Conservation (phyloP, 768 basidiomycete genomes). For the Pleurotus cornucopiae region DNA sequence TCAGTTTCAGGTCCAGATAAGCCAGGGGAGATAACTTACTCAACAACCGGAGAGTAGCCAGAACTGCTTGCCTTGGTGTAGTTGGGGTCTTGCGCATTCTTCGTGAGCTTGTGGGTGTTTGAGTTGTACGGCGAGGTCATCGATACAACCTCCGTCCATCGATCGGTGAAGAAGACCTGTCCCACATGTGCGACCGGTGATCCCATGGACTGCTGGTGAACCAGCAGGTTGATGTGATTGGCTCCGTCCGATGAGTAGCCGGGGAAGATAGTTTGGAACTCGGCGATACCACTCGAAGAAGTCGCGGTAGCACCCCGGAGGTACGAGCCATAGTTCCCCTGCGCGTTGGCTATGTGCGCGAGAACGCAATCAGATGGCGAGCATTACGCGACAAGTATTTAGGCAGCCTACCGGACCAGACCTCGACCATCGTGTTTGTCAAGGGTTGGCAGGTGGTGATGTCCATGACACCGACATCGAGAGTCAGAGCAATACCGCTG, state of each 20-base stretch:
- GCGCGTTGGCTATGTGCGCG: constrained; percentile 25
- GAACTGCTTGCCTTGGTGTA: constrained; percentile 19
- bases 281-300: constrained; percentile 31
- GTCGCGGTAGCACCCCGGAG: constrained; percentile 31
- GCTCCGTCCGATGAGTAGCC: constrained; percentile 30
- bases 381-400: neutral
- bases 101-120: constrained; percentile 23
- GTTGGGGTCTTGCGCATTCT: constrained; percentile 26
- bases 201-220: constrained; percentile 24
- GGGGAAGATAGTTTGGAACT: constrained; percentile 33
- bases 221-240: constrained; percentile 32
- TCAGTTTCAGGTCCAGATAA: neutral
- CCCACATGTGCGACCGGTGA: constrained; percentile 28
- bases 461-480: constrained; percentile 36
- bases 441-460: constrained; percentile 35
- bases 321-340: constrained; percentile 29
- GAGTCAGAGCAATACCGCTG: constrained; percentile 30
- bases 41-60: constrained; percentile 23
- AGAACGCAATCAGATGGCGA: neutral
- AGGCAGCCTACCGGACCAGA: constrained; percentile 25
- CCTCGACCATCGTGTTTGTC: constrained; percentile 32
- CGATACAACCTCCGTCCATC: constrained; percentile 26
- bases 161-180: constrained; percentile 35
- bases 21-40: constrained; percentile 14
- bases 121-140: constrained; percentile 23